phyloP scores from a whole-genome alignment of 2,329 filamentous ascomycete genomes.

The Annulohypoxylon truncatum region DNA sequence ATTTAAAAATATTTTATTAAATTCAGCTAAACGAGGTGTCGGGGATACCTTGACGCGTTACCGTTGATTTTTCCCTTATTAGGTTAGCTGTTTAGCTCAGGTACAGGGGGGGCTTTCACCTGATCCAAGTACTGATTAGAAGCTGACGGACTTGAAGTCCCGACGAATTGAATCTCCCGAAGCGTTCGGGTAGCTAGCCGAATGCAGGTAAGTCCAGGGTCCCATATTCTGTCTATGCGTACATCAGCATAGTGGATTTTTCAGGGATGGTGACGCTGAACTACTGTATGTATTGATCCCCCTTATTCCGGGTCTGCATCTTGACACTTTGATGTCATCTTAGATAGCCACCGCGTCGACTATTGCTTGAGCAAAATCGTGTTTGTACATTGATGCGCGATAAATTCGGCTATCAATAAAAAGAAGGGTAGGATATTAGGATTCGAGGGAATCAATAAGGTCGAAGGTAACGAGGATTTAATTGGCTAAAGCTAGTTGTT shows the following conservation, averaged over 20 bases:
- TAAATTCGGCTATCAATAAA: neutral
- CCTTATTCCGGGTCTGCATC: slow-evolving; percentile 26
- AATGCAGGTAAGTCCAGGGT: slow-evolving; percentile 14
- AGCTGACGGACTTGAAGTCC: neutral
- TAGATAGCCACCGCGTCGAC: neutral
- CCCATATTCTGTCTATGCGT: neutral
- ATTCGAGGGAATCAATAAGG: slow-evolving; percentile 26
- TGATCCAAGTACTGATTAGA: too few relatives aligned
- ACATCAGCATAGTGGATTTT: neutral
- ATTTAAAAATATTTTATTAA: too few relatives aligned
- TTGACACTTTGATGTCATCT: slow-evolving; percentile 25
- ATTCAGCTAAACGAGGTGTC: too few relatives aligned
- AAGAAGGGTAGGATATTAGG: slow-evolving; percentile 27
- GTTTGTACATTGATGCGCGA: slow-evolving; percentile 2
- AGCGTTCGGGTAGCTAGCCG: slow-evolving; percentile 18
- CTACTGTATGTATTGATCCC: slow-evolving; percentile 13
- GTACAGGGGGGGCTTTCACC: too few relatives aligned
- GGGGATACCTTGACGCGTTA: too few relatives aligned
- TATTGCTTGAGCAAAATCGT: neutral
- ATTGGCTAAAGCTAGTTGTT: slow-evolving; percentile 19
- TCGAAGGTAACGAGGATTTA: neutral
- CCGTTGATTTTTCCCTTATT: too few relatives aligned
- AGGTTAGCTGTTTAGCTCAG: too few relatives aligned
- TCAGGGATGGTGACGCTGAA: slow-evolving; percentile 39
- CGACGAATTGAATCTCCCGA: slow-evolving; percentile 24